A percentile compares a stretch with the other conserved stretches of the same genome.
Evolutionary conservation across 768 basidiomycete species (phyloP).

Genomic region (Lentinula guzmanii): DNA sequence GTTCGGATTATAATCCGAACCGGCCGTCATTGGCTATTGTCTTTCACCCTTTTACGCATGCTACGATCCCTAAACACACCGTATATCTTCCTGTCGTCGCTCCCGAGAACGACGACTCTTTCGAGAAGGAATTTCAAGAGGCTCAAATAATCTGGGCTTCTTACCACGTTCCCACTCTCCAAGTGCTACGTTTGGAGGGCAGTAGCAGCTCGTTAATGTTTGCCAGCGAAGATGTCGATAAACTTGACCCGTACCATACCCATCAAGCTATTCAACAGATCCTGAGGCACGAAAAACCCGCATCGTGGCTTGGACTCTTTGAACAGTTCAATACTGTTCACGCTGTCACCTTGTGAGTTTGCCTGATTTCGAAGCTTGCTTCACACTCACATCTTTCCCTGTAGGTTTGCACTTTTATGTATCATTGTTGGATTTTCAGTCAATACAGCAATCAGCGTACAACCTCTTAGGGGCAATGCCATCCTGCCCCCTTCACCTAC

Average conservation of each 20-base stretch:
- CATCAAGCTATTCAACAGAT: conserved; percentile 42
- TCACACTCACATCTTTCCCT: conserved; percentile 8
- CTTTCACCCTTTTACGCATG: conserved; percentile 49
- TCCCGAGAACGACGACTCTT: conserved; percentile 18
- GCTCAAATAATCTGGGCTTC: conserved; percentile 39
- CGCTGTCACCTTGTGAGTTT: conserved; percentile 61
- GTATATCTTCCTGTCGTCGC: conserved; percentile 55
- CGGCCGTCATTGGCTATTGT: conserved; percentile 63
- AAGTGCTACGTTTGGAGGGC: conserved; percentile 31
- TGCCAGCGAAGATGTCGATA: conserved; percentile 38
- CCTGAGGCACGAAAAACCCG: conserved; percentile 27
- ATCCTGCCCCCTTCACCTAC: conserved; percentile 2
- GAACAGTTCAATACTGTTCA: conserved; percentile 47
- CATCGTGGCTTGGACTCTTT: conserved; percentile 14
- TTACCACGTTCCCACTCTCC: conserved; percentile 33
- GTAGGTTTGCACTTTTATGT: conserved; percentile 65
- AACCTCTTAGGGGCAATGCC: background rate
- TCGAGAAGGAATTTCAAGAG: conserved; percentile 19
- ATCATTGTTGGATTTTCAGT: conserved; percentile 57
- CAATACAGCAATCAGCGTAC: conserved; percentile 37
- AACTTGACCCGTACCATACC: conserved; percentile 33
- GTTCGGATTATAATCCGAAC: conserved; percentile 20
- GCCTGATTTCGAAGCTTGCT: conserved; percentile 9
- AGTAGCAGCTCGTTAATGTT: conserved; percentile 32
- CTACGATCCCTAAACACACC: conserved; percentile 30